Evolutionary conservation across 352 stramenopile species (phyloP), one percentile per base, ranked within the genome.

Genomic region (Phytophthora cajani): DNA sequence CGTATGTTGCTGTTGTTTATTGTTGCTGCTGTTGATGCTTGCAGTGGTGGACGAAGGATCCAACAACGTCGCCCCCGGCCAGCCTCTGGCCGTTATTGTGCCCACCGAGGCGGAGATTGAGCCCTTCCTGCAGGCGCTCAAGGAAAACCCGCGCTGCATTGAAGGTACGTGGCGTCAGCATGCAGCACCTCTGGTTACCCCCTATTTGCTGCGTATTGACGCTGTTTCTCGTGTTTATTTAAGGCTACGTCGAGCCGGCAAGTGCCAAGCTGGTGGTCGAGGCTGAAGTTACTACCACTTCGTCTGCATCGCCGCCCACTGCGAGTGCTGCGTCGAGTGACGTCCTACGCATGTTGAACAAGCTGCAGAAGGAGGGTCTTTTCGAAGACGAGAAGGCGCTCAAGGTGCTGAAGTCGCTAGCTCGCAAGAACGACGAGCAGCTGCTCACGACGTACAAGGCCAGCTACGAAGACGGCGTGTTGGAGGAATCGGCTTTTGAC

Each of bases 361-460:
- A 92, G 56, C 69, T 96, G 64, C 80, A 96, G 38, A 95, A 96
- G 60, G 89, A 94, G 55, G 87, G 89, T 5, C 75, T 73, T 33
- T 90, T 96, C 55, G 62, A 72, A 52, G 75, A 91, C 53, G 89
- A 93, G 40, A 79, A 79, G 56, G 64, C 80, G 19, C 77, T 93
- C 40, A 96, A 96, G 62, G 67, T 85, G 66, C 81, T 96, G 52
- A 96, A 95, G 69, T 94, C 87, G 49, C 80, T 95, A 17, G 89
- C 89, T 52, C 86, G 89, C 53, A 96, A 95, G 72, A 92, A 90
- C 67, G 81, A 96, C 65, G 69, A 79, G 17, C 76, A 93, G 63
- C 62, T 96, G 60, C 81, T 95, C 21, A 86, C 88, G 36, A 93
- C 88, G 32, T 96, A 84, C 77, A 87, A 85, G 46, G 89, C 83